phyloP scores from a whole-genome alignment of 495 filamentous ascomycete genomes.

The Cairneyella variabilis region DNA sequence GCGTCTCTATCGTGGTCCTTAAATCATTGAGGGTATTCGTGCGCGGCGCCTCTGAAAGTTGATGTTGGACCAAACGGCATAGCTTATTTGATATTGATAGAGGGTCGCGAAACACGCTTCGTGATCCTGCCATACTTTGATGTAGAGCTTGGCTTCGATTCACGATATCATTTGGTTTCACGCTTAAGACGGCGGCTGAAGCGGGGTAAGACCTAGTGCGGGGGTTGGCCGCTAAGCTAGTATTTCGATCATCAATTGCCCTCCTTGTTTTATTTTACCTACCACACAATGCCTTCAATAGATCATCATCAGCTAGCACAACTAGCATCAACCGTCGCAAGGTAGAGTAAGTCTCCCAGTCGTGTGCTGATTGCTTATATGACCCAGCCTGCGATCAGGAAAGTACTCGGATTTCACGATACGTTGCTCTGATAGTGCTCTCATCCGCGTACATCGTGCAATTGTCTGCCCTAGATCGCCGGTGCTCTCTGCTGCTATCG shows the following conservation, averaged over 20 bases:
- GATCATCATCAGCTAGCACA: constrained; percentile 3
- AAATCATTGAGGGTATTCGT: neutral
- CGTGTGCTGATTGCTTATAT: too few relatives aligned
- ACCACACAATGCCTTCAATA: neutral
- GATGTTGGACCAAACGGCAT: neutral
- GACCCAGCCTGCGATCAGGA: too few relatives aligned
- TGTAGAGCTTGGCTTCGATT: too few relatives aligned
- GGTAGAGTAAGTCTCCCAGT: too few relatives aligned
- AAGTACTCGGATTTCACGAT: constrained; percentile 4
- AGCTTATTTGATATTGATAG: neutral
- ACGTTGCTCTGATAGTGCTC: neutral
- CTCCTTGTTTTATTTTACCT: neutral
- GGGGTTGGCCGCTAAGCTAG: too few relatives aligned
- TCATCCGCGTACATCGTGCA: neutral
- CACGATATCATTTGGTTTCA: too few relatives aligned
- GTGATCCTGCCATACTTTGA: too few relatives aligned
- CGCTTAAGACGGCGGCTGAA: too few relatives aligned
- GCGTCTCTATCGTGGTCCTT: neutral
- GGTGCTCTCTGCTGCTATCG: constrained; percentile 4
- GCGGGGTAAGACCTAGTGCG: too few relatives aligned
- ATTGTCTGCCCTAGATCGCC: constrained; percentile 1
- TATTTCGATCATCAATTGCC: neutral
- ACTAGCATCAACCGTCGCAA: neutral
- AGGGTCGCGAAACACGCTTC: too few relatives aligned
- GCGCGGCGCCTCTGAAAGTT: neutral